Evolutionary conservation across 2,329 filamentous ascomycete genomes (phyloP).

Genomic region (Proliferodiscus dingleyae): DNA sequence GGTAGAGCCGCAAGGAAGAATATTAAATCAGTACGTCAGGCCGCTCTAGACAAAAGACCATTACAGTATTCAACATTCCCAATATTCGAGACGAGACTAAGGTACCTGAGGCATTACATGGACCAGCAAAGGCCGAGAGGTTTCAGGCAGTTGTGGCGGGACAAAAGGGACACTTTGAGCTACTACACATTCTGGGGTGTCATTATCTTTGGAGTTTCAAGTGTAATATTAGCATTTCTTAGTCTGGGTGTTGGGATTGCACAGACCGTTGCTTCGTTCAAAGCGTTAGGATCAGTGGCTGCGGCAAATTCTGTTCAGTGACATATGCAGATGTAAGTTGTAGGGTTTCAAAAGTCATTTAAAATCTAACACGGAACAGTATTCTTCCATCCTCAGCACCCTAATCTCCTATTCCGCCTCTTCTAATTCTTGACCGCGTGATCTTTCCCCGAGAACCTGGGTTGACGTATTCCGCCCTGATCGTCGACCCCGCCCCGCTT

Average conservation of each 20-base stretch:
- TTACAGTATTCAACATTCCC: not conserved
- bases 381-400: not conserved
- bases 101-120: not conserved
- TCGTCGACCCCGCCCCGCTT: not conserved
- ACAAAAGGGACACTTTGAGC: not conserved
- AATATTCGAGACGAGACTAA: not conserved
- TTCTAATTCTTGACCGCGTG: constrained; percentile 1
- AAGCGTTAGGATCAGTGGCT: no score
- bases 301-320: no score
- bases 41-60: not conserved
- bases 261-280: no score
- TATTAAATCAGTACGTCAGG: not conserved
- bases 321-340: no score
- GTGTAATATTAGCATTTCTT: no score
- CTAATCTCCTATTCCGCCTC: not conserved
- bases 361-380: constrained; percentile 1
- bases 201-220: no score
- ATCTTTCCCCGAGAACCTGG: not conserved
- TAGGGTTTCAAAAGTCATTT: constrained; percentile 1
- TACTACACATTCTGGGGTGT: not conserved
- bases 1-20: not conserved
- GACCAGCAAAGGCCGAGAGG: not conserved
- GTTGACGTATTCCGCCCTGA: not conserved
- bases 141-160: not conserved
- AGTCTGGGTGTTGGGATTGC: no score